A percentile compares a stretch with the other conserved stretches of the same genome.
These are phyloP conservation scores for Wickerhamomyces sp. DNA, from an alignment of 1,139 yeast genomes.

Conservation along the genomic window DNA sequence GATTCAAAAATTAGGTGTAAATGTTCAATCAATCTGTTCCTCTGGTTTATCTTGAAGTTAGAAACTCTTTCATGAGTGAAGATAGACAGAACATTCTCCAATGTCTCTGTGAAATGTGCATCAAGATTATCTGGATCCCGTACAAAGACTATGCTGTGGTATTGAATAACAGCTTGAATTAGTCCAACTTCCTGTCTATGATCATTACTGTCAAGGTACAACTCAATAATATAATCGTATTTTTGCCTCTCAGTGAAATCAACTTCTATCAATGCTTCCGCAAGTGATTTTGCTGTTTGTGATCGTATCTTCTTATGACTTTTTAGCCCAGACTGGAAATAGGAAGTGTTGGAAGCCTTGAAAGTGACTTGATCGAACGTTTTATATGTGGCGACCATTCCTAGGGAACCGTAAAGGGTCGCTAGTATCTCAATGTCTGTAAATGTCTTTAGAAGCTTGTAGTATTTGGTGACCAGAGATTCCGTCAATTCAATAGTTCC, in stretches of 20 bases:
- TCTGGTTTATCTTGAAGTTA: slow-evolving; percentile 10
- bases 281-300: slow-evolving; percentile 27
- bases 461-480: slow-evolving; percentile 10
- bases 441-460: slow-evolving; percentile 22
- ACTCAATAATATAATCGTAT: slow-evolving; percentile 24
- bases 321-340: slow-evolving; percentile 14
- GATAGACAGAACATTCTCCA: slow-evolving; percentile 17
- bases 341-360: slow-evolving; percentile 8
- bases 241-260: slow-evolving; percentile 18
- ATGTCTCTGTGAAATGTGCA: slow-evolving; percentile 22
- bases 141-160: slow-evolving; percentile 22
- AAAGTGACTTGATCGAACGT: slow-evolving; percentile 12
- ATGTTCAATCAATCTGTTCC: slow-evolving; percentile 13
- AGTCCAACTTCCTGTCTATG: slow-evolving; percentile 26
- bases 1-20: slow-evolving; percentile 5
- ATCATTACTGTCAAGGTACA: slow-evolving; percentile 24
- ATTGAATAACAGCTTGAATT: slow-evolving; percentile 31
- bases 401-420: slow-evolving; percentile 21
- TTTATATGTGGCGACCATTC: slow-evolving; percentile 22
- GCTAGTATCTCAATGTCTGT: slow-evolving; percentile 24
- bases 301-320: slow-evolving; percentile 26
- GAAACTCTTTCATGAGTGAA: slow-evolving; percentile 19
- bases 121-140: slow-evolving; percentile 23
- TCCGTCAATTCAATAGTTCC: slow-evolving; percentile 18
- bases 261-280: slow-evolving; percentile 25